Percentiles rank a stretch among this genome's conserved stretches.
Evolutionary conservation across 2,329 filamentous ascomycete genomes (phyloP).

Genomic region (Fusarium staphyleae): DNA sequence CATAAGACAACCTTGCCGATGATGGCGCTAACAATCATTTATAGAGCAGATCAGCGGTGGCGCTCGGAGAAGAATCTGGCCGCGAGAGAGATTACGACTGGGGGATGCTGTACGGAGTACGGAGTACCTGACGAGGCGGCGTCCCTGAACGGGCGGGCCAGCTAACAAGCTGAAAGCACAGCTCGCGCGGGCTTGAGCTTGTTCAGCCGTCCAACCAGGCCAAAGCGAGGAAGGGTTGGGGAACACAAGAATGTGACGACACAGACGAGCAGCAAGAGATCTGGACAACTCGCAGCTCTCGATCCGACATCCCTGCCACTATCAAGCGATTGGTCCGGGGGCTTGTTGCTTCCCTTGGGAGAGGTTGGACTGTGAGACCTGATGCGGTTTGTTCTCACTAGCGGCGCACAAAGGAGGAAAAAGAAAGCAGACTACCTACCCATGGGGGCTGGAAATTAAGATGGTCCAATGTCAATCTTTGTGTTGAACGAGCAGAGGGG

Average conservation of each 20-base stretch:
- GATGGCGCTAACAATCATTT: conserved; percentile 16
- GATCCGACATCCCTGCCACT: conserved; percentile 11
- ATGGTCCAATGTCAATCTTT: conserved; percentile 17
- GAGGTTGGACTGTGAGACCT: conserved; percentile 12
- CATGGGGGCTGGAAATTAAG: conserved; percentile 32
- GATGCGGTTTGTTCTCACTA: neutral
- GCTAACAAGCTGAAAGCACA: conserved; percentile 18
- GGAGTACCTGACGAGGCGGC: conserved; percentile 9
- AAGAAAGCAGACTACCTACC: conserved; percentile 10
- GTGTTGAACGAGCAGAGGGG: neutral
- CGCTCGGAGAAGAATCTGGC: conserved; percentile 18
- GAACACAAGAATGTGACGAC: conserved; percentile 17
- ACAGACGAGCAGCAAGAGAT: no score
- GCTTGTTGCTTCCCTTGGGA: neutral
- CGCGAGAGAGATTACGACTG: neutral
- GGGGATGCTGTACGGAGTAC: neutral
- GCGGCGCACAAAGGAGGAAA: neutral
- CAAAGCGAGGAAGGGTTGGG: conserved; percentile 1
- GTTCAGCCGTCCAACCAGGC: conserved; percentile 1
- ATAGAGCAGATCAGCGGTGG: conserved; percentile 33
- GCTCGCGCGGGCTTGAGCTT: neutral
- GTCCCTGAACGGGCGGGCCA: neutral
- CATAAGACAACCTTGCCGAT: conserved; percentile 14
- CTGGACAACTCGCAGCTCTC: no score
- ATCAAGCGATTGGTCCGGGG: neutral